Evolutionary conservation across 1,284 basidiomycete genomes (phyloP).

Genomic region (Tylopilus sp.): DNA sequence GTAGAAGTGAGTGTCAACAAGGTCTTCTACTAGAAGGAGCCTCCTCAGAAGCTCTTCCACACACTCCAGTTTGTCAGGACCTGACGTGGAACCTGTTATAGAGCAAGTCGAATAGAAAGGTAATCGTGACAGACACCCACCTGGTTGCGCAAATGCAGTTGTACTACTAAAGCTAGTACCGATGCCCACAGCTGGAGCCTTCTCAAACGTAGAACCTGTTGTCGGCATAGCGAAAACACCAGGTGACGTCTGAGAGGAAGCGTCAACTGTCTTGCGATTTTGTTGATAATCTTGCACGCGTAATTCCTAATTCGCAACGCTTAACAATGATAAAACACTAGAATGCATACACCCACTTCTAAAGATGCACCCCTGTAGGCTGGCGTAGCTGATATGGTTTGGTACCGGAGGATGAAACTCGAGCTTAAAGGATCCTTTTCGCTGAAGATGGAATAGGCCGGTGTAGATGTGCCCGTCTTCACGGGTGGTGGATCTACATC

Average conservation of each 20-base stretch:
- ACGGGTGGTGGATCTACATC: slow-evolving; percentile 53
- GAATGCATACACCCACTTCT: slow-evolving; percentile 55
- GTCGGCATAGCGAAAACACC: slow-evolving; percentile 38
- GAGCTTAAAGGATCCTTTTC: slow-evolving; percentile 65
- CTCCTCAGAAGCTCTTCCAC: slow-evolving; percentile 34
- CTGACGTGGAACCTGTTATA: background rate
- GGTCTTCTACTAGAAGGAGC: slow-evolving; percentile 35
- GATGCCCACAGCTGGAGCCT: slow-evolving; percentile 38
- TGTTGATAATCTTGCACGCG: slow-evolving; percentile 77
- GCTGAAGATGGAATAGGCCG: slow-evolving; percentile 57
- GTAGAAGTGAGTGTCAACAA: slow-evolving; percentile 42
- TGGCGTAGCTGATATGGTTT: slow-evolving; percentile 76
- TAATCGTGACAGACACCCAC: background rate
- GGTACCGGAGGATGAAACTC: slow-evolving; percentile 62
- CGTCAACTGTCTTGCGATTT: slow-evolving; percentile 70
- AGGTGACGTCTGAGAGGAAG: slow-evolving; percentile 53
- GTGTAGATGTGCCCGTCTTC: slow-evolving; percentile 68
- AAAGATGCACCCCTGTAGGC: slow-evolving; percentile 73
- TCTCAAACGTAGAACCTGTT: slow-evolving; percentile 45
- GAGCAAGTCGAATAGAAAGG: background rate
- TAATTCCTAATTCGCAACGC: slow-evolving; percentile 60
- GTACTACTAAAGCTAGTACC: slow-evolving; percentile 51
- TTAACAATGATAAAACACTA: slow-evolving; percentile 5
- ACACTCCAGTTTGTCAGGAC: slow-evolving; percentile 15
- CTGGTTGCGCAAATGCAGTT: slow-evolving; percentile 46